Conservation (phyloP, 371 early-diverging fungal genomes). For the Rhizomucor miehei region DNA sequence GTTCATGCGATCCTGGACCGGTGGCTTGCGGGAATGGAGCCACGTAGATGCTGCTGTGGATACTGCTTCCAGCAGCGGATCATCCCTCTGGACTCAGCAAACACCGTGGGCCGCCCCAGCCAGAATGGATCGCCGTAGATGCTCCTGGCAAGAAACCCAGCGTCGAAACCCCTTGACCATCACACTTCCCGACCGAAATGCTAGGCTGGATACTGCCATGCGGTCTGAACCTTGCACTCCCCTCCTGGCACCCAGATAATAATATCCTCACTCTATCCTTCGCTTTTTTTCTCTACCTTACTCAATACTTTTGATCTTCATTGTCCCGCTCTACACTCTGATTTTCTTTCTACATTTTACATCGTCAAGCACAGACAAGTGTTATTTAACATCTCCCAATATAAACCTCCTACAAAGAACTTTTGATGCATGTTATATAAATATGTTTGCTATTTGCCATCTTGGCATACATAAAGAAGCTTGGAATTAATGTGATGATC, state of each 20-base stretch:
- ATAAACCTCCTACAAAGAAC: too few species aligned
- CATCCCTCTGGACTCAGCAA: constrained; percentile 35
- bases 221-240: constrained; percentile 10
- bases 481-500: too few species aligned
- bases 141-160: constrained; percentile 3
- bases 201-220: constrained; percentile 1
- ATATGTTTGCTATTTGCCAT: too few species aligned
- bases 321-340: too few species aligned
- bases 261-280: not conserved
- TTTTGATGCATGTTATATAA: too few species aligned
- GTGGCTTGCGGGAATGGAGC: constrained; percentile 34
- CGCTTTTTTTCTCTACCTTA: too few species aligned
- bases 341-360: too few species aligned
- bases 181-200: constrained; percentile 5
- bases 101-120: constrained; percentile 24
- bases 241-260: constrained; percentile 7
- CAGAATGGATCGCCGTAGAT: not conserved
- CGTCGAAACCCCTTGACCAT: not conserved
- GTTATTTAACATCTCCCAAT: too few species aligned
- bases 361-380: too few species aligned
- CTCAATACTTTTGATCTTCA: too few species aligned
- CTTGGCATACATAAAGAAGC: too few species aligned
- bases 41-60: constrained; percentile 4
- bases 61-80: constrained; percentile 6
- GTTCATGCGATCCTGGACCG: constrained; percentile 48